Evolutionary conservation across 306 rosid species (phyloP), one percentile per base, ranked within the genome.

Genomic region (Coriaria nepalensis): DNA sequence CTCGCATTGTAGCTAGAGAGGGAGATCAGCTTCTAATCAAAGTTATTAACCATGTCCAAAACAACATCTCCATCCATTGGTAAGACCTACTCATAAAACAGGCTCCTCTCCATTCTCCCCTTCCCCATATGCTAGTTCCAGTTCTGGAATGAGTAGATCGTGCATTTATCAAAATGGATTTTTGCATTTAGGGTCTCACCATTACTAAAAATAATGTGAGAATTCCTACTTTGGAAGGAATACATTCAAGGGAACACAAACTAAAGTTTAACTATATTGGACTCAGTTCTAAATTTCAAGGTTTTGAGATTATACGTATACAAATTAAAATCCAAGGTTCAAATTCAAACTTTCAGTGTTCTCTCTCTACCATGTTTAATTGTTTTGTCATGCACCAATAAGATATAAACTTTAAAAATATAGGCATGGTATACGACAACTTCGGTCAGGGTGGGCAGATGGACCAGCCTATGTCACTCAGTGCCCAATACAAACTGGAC

Each of bases 401-500:
- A 20, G 29, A 20, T 20, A 20, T 3, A 20, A 20, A 20, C 3
- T 59, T 45, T 68, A 0, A 53, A 58, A 8, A 4, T 3, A 47
- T 35, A 83, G 94, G 94, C 94, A 79, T 39, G 90, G 94, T 0
- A 65, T 83, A 59, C 37, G 82, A 50, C 80, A 78, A 8, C 72
- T 81, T 48, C 72, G 15, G 50, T 46, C 73, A 8, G 80, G 82
- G 3, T 81, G 93, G 82, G 82, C 82, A 0, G 86, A 81, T 62
- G 86, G 86, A 5, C 93, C 86, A 4, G 79, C 82, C 39, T 80
- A 77, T 60, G 76, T 79, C 56, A 72, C 92, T 4, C 82, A 81
- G 13, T 78, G 86, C 54, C 93, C 86, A 2, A 81, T 81, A 7
- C 93, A 81, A 70, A 74, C 49, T 4, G 72, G 86, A 6, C 69